Evolutionary conservation across 2,329 filamentous ascomycete genomes (phyloP), one percentile per base, ranked within the genome.

Genomic region (Epichloe sibirici): DNA sequence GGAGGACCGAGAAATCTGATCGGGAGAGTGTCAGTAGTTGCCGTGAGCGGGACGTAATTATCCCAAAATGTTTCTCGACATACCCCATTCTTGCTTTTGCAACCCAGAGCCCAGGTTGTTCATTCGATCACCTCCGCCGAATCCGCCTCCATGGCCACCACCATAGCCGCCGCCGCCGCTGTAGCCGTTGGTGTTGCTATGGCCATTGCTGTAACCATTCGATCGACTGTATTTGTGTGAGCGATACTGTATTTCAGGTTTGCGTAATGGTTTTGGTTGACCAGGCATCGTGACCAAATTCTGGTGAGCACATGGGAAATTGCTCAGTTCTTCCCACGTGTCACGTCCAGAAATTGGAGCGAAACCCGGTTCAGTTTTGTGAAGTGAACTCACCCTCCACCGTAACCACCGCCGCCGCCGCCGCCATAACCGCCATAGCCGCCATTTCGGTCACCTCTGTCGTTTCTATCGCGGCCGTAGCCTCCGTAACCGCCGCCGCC

Each of bases 111-210:
- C 93, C 57, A 98, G 87, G 69, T 86, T 85, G 61, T 83, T 86
- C 93, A 98, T 98, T 63, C 88, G 84, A 73, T 98, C 93, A 69
- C 91, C 90, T 59, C 89, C 88, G 59, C 79, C 85, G 58, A 79
- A 82, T 53, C 78, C 71, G 57, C 63, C 64, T 43, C 64, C 65
- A 40, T 49, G 38, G 23, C 65, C 65, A 43, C 70, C 66, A 23
- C 52, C 49, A 21, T 66, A 65, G 35, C 67, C 66, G 51, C 66
- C 65, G 42, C 53, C 68, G 48, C 71, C 73, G 49, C 62, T 59
- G 46, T 65, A 61, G 40, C 65, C 64, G 28, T 65, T 17, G 43
- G 23, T 11, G 35, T 38, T 25, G 9, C 45, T 25, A 5, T 57
- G 50, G 37, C 72, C 61, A 49, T 66, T 64, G 47, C 69, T 64